Conservation (phyloP, 2,329 filamentous ascomycete genomes). For the Phaeosphaeria sp. region DNA sequence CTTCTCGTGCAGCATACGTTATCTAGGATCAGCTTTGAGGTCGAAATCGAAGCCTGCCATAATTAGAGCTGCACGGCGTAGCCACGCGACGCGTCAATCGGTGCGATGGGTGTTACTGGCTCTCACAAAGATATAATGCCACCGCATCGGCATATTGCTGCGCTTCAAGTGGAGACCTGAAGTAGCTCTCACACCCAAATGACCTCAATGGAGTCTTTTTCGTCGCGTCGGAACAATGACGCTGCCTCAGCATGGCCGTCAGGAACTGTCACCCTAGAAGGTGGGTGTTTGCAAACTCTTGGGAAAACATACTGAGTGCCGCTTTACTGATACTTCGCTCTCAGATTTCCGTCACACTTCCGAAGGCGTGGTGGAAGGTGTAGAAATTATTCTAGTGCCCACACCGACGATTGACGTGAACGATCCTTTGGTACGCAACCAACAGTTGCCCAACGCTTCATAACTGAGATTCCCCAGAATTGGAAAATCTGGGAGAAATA, state of each 20-base stretch:
- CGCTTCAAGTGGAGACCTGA: background rate
- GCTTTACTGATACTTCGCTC: background rate
- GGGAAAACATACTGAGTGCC: background rate
- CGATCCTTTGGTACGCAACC: slow-evolving; percentile 7
- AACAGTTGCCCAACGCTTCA: background rate
- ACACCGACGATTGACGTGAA: slow-evolving; percentile 11
- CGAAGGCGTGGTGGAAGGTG: slow-evolving; percentile 1
- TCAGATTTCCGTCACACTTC: slow-evolving; percentile 8
- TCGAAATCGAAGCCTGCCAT: background rate
- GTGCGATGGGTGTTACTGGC: background rate
- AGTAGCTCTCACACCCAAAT: background rate
- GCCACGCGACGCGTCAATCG: background rate
- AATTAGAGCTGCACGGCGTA: too few relatives aligned
- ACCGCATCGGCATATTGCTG: background rate
- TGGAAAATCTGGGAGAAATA: slow-evolving; percentile 16
- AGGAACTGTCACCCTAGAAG: slow-evolving; percentile 16
- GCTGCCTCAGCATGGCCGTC: slow-evolving; percentile 11
- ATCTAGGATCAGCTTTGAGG: background rate
- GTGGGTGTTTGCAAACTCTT: background rate
- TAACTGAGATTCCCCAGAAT: slow-evolving; percentile 1
- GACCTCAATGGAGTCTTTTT: background rate
- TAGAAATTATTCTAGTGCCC: slow-evolving; percentile 8
- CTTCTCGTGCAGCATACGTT: background rate
- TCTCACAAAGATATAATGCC: background rate
- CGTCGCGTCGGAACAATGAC: background rate